Base-by-base conservation (phyloP, 176 grass and related monocot genomes). In the Oropetium thomaeum region DNA sequence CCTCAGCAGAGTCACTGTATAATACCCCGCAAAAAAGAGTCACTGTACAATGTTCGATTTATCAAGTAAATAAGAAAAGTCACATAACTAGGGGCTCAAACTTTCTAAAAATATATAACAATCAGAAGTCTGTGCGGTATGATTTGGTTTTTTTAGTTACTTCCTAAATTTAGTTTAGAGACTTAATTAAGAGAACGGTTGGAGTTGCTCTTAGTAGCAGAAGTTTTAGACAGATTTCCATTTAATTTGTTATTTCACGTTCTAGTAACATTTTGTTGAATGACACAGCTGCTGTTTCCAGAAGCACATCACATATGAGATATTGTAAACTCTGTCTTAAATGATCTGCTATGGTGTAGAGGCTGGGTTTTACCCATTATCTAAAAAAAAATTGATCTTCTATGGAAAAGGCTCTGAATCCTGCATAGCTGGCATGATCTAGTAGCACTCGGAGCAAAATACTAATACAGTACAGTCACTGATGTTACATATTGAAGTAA, bases 321-420 rank as follows among this genome's bases (percentile, higher is more conserved):
- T 42, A 14, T 27, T 44, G 44, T 63, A 54, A 64, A 51, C 27
- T 62, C 43, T 62, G 1, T 42, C 3, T 14, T 47, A 16, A 26
- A 73, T 57, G 29, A 35, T 39, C 31, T 22, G 16, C 9, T n/a
- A n/a, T n/a, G n/a, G n/a, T n/a, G n/a, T n/a, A n/a, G n/a, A n/a
- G n/a, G n/a, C n/a, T n/a, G n/a, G n/a, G n/a, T n/a, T n/a, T n/a
- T n/a, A n/a, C n/a, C n/a, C n/a, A n/a, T n/a, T n/a, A n/a, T n/a
- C n/a, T n/a, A n/a, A n/a, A n/a, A n/a, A n/a, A n/a, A n/a, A n/a
- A n/a, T n/a, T n/a, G n/a, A n/a, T n/a, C n/a, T n/a, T 20, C 82
- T n/a, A 38, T n/a, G 5, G 19, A 43, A 84, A 34, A 84, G 44
- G 66, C 33, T 72, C 82, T 64, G 6, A 80, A 61, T 62, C 28